These are phyloP conservation scores for Calonectria henricotiae DNA, from an alignment of 2,329 filamentous ascomycete genomes.

Conservation along the genomic window DNA sequence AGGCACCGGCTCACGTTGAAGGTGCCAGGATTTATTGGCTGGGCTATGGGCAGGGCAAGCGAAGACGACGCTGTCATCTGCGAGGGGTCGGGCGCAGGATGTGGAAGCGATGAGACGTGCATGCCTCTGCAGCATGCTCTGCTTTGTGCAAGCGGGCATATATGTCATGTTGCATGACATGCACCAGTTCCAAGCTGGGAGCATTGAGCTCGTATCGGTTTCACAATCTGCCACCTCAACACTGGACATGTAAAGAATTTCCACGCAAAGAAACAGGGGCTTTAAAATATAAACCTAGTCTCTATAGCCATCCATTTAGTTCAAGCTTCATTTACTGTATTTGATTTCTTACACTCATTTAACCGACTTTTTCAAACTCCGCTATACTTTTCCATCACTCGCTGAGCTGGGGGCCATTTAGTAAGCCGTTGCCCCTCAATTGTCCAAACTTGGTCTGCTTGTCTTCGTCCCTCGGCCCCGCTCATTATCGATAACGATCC, in stretches of 20 bases:
- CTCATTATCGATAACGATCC: conserved; percentile 50
- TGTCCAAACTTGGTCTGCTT: conserved; percentile 17
- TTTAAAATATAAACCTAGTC: too few relatives aligned
- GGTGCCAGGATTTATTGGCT: conserved; percentile 26
- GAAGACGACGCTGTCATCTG: conserved; percentile 29
- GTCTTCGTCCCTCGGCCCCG: conserved; percentile 16
- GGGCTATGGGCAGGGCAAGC: conserved; percentile 11
- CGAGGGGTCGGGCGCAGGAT: conserved; percentile 26
- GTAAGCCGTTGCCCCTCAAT: conserved; percentile 37
- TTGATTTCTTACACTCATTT: too few relatives aligned
- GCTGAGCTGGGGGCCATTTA: background rate
- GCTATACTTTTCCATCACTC: too few relatives aligned
- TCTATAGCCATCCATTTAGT: too few relatives aligned
- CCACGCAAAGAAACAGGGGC: too few relatives aligned
- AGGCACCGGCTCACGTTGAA: conserved; percentile 33
- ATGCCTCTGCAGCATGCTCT: conserved; percentile 35
- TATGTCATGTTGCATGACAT: conserved; percentile 27
- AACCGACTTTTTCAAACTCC: too few relatives aligned
- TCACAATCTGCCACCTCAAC: background rate
- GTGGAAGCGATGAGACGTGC: conserved; percentile 36
- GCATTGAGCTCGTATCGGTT: background rate
- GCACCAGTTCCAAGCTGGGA: conserved; percentile 8
- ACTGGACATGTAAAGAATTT: background rate
- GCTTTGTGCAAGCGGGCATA: conserved; percentile 30
- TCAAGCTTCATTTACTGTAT: too few relatives aligned